Evolutionary conservation across 2,329 filamentous ascomycete species (phyloP).

Genomic region (Aspergillus ibericus): DNA sequence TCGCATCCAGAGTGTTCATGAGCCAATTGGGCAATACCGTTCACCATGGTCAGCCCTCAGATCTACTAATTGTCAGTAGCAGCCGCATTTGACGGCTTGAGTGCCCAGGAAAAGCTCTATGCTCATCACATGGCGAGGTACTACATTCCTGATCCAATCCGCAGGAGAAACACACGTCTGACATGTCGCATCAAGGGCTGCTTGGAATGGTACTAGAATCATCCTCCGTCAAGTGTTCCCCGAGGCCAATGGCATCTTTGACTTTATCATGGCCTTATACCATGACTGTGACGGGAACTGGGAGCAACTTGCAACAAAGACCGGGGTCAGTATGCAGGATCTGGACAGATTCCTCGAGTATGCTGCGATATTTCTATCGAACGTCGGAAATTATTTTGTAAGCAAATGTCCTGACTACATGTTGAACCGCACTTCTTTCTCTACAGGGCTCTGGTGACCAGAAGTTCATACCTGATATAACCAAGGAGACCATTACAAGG

Average conservation of each 20-base stretch:
- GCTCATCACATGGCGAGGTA: constrained; percentile 25
- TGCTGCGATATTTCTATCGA: constrained; percentile 53
- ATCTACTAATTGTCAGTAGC: constrained; percentile 16
- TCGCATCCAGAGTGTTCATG: too few relatives aligned
- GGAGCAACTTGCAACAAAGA: constrained; percentile 33
- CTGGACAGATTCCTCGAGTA: constrained; percentile 44
- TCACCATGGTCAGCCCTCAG: constrained; percentile 9
- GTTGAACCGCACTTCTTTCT: constrained; percentile 19
- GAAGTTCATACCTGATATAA: constrained; percentile 27
- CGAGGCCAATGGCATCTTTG: constrained; percentile 52
- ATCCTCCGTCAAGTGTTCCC: constrained; percentile 55
- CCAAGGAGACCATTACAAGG: constrained; percentile 9
- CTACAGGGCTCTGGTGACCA: constrained; percentile 28
- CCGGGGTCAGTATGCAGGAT: constrained; percentile 43
- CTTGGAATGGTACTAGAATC: constrained; percentile 47
- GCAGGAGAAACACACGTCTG: constrained; percentile 5
- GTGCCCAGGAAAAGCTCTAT: constrained; percentile 19
- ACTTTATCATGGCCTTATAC: too few relatives aligned
- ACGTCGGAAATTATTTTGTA: constrained; percentile 52
- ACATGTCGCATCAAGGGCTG: constrained; percentile 12
- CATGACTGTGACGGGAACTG: constrained; percentile 51
- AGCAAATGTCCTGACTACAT: neutral
- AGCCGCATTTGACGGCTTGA: constrained; percentile 16
- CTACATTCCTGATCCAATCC: neutral
- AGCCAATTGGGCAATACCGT: neutral